Percentiles rank a stretch among this genome's conserved stretches.
phyloP scores from a whole-genome alignment of 495 filamentous ascomycete genomes.

The Xylaria telfairii region DNA sequence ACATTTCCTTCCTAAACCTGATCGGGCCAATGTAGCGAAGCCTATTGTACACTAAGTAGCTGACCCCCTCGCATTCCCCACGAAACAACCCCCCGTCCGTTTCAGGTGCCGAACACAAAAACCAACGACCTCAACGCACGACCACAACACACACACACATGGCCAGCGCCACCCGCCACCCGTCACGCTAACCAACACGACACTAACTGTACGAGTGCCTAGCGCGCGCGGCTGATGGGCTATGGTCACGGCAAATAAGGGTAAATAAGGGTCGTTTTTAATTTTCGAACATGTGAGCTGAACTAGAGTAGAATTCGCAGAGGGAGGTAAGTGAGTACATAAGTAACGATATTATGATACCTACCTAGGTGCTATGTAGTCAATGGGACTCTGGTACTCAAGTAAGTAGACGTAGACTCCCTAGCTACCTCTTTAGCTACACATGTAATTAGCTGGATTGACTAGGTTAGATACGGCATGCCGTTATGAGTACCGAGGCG shows the following conservation, averaged over 20 bases:
- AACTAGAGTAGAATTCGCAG: neutral
- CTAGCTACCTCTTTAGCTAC: no score
- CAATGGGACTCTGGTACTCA: no score
- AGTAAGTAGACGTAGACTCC: no score
- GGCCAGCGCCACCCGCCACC: neutral
- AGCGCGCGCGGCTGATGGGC: neutral
- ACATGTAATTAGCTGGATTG: no score
- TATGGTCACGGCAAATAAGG: neutral
- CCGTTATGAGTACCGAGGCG: no score
- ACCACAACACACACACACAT: no score
- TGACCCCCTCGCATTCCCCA: neutral
- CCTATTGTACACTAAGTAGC: no score
- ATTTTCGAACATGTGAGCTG: neutral
- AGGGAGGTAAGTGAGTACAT: neutral
- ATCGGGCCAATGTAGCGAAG: neutral
- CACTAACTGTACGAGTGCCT: neutral
- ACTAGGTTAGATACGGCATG: neutral
- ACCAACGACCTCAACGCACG: neutral
- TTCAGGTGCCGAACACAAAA: constrained; percentile 20
- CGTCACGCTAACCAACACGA: neutral
- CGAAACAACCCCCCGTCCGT: constrained; percentile 17
- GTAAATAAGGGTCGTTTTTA: neutral
- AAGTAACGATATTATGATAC: neutral
- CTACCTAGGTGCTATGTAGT: no score
- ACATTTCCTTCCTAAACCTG: neutral